Evolutionary conservation across 2,329 filamentous ascomycete genomes (phyloP), one percentile per base, ranked within the genome.

Genomic region (Myotisia sp.): DNA sequence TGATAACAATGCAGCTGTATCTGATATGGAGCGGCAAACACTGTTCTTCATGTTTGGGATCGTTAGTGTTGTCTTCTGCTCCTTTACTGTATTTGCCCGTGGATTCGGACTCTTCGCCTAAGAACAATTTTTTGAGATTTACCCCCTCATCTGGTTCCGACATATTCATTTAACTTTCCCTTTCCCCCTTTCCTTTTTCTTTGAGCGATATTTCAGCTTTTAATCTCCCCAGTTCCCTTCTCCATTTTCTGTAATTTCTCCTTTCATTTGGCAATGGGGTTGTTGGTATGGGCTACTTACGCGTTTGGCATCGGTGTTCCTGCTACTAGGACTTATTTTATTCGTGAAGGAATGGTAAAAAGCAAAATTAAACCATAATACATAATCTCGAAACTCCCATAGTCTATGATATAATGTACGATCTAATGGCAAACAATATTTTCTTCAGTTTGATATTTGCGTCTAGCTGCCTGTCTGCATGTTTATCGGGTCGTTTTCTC

Each of bases 11-110:
- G 57, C 54, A 18, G 71, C 68, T 6, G 48, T 71, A 13, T 68
- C 66, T 3, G 52, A 60, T 17, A 58, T 64, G 41, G 68, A 74
- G 45, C 63, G 60, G 32, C 63, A 72, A 47, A 70, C 69, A 0
- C 47, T 76, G 28, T 64, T 63, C 36, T 67, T 73, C 41, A 53
- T 74, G 37, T 44, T 73, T 39, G 60, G 66, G 39, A 74, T 73
- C 55, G 63, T 60, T 13, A 54, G 59, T 19, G 62, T 76, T 33
- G 76, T 71, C 4, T 47, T 76, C 18, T 51, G 67, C 21, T 73
- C 70, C 4, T 74, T 77, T 46, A 63, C 68, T 26, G 64, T 62
- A 59, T 67, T 67, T 41, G 59, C 56, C 21, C 55, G 56, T 26
- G 60, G 53, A 10, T 54, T 60, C 35, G 62, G 61, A 13, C 22